Conservation (phyloP, 2,329 filamentous ascomycete genomes). For the Periconia macrospinosa region DNA sequence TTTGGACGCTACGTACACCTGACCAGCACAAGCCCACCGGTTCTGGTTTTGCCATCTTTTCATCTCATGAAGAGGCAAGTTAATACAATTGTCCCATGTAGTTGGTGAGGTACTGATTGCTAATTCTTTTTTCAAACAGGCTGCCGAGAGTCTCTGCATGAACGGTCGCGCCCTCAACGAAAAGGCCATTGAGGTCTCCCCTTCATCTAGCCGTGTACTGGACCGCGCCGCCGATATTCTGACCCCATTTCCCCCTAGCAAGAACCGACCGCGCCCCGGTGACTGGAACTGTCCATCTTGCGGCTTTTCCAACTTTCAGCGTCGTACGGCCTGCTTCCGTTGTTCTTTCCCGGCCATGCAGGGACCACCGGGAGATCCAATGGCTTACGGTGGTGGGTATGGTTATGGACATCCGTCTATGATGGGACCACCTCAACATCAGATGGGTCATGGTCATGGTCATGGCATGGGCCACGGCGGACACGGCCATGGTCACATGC, state of each 20-base stretch:
- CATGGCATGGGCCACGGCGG: slow-evolving; percentile 17
- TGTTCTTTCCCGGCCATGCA: slow-evolving; percentile 98
- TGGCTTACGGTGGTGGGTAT: slow-evolving; percentile 59
- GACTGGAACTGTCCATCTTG: slow-evolving; percentile 99
- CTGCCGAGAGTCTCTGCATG: slow-evolving; percentile 97
- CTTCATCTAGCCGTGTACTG: slow-evolving; percentile 93
- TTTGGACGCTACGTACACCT: slow-evolving; percentile 96
- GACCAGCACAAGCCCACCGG: slow-evolving; percentile 99
- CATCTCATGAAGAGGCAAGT: slow-evolving; percentile 95
- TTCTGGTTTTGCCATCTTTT: slow-evolving; percentile 97
- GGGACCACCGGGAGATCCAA: slow-evolving; percentile 70
- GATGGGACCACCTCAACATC: slow-evolving; percentile 60
- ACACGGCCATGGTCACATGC: slow-evolving; percentile 53
- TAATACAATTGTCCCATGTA: not conserved
- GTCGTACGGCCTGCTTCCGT: slow-evolving; percentile 96
- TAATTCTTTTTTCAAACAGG: slow-evolving; percentile 55
- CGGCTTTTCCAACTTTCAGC: slow-evolving; percentile 99
- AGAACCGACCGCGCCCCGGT: slow-evolving; percentile 94
- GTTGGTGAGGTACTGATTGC: not conserved
- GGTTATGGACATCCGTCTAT: slow-evolving; percentile 64
- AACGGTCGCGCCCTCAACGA: slow-evolving; percentile 97
- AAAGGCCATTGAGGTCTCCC: slow-evolving; percentile 98
- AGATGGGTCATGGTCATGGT: slow-evolving; percentile 63
- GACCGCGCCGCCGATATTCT: slow-evolving; percentile 95
- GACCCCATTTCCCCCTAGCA: slow-evolving; percentile 95